Conservation (phyloP, 2,329 filamentous ascomycete species). For the Pseudogymnoascus sp. region DNA sequence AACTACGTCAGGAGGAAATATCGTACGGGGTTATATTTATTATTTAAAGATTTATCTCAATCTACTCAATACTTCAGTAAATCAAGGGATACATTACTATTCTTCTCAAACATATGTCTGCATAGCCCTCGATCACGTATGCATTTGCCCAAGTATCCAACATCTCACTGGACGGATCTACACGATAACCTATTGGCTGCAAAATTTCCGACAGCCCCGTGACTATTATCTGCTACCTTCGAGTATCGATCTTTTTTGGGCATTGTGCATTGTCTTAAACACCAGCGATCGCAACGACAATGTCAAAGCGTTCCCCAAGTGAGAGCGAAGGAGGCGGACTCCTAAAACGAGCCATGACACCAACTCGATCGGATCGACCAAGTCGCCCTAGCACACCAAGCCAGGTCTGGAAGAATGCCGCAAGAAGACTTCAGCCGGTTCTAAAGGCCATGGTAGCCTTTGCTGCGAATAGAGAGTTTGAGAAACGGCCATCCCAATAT, state of each 20-base stretch:
- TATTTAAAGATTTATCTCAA: neutral
- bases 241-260: neutral
- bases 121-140: neutral
- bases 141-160: neutral
- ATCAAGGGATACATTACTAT: neutral
- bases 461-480: neutral
- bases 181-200: neutral
- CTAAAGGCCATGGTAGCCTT: slow-evolving; percentile 4
- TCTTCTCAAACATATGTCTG: neutral
- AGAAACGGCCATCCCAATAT: neutral
- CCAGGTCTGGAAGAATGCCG: neutral
- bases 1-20: neutral
- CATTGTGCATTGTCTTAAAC: neutral
- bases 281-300: neutral
- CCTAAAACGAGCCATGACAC: neutral
- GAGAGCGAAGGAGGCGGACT: neutral
- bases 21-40: neutral
- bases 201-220: neutral
- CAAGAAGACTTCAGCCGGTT: neutral
- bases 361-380: neutral
- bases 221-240: neutral
- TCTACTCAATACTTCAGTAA: neutral
- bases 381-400: neutral
- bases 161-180: neutral
- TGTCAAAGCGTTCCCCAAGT: neutral